Percentiles rank a stretch among this genome's conserved stretches.
These are phyloP conservation scores for Jaenimonas drosophilae DNA, from an alignment of 208 protist genomes.

Conservation along the genomic window DNA sequence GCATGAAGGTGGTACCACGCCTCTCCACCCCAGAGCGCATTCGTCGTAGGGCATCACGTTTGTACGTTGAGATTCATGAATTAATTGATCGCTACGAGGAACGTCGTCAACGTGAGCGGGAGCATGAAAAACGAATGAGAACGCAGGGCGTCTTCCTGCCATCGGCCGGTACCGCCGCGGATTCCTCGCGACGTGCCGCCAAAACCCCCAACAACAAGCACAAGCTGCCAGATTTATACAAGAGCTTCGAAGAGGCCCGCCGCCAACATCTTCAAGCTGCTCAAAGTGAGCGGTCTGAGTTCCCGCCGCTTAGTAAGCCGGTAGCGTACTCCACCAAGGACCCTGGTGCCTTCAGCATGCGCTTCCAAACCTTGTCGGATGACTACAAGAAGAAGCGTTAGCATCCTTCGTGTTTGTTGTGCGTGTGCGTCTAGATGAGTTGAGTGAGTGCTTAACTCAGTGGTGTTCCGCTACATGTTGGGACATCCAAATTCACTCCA, in stretches of 20 bases:
- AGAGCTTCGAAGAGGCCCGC: constrained; percentile 60
- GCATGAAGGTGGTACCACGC: too few relatives aligned
- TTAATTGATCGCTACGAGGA: constrained; percentile 36
- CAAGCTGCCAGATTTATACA: constrained; percentile 37
- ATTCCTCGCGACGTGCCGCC: not conserved
- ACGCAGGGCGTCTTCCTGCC: not conserved
- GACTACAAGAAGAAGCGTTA: too few relatives aligned
- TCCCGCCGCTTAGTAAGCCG: constrained; percentile 18
- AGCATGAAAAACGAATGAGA: not conserved
- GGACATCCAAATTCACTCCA: too few relatives aligned
- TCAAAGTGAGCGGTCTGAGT: constrained; percentile 31
- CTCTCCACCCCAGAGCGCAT: constrained; percentile 62
- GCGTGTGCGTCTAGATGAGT: too few relatives aligned
- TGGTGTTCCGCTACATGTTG: too few relatives aligned
- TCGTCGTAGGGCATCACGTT: constrained; percentile 19
- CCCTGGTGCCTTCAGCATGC: constrained; percentile 49
- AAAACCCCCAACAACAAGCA: not conserved
- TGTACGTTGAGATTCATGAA: constrained; percentile 59
- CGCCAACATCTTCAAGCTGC: constrained; percentile 36
- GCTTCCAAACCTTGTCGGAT: constrained; percentile 36
- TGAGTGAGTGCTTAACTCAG: too few relatives aligned
- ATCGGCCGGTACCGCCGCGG: not conserved
- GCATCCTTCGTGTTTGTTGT: too few relatives aligned
- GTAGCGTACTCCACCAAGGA: constrained; percentile 24
- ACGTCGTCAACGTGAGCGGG: constrained; percentile 35